Conservation (phyloP, 106 monocot genomes). For the Platanthera guangdongensis region DNA sequence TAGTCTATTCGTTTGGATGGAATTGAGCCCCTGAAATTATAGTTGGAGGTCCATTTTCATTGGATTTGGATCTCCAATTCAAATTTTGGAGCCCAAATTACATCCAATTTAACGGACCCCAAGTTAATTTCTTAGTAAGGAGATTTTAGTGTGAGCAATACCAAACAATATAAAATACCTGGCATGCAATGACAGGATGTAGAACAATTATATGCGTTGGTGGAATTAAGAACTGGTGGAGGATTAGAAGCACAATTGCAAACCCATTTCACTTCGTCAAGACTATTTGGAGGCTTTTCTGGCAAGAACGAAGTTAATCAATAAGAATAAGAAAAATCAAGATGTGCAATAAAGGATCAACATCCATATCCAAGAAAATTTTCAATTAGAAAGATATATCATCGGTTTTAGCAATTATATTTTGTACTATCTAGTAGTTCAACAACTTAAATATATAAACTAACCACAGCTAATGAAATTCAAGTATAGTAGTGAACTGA, state of each 20-base stretch:
- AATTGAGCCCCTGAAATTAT: no score
- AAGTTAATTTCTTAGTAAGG: background rate
- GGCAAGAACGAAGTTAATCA: background rate
- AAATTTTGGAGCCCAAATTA: no score
- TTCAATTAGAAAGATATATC: background rate
- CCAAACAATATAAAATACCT: background rate
- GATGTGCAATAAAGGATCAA: no score
- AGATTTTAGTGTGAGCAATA: background rate
- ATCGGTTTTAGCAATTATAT: background rate
- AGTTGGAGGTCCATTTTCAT: no score
- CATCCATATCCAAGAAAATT: background rate
- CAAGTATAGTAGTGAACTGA: constrained; percentile 2
- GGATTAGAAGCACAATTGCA: constrained; percentile 11
- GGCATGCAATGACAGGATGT: constrained; percentile 8
- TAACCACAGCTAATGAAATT: constrained; percentile 6
- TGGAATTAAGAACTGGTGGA: background rate
- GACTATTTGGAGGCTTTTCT: background rate
- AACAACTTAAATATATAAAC: background rate
- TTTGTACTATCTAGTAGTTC: background rate
- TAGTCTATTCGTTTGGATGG: no score
- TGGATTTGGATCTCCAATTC: no score
- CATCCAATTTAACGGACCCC: no score
- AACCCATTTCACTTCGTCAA: background rate
- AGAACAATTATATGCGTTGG: constrained; percentile 1
- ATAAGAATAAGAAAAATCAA: constrained; percentile 2